Evolutionary conservation across 371 early-diverging fungal genomes (phyloP).

Genomic region (Capillidium rhysosporum): DNA sequence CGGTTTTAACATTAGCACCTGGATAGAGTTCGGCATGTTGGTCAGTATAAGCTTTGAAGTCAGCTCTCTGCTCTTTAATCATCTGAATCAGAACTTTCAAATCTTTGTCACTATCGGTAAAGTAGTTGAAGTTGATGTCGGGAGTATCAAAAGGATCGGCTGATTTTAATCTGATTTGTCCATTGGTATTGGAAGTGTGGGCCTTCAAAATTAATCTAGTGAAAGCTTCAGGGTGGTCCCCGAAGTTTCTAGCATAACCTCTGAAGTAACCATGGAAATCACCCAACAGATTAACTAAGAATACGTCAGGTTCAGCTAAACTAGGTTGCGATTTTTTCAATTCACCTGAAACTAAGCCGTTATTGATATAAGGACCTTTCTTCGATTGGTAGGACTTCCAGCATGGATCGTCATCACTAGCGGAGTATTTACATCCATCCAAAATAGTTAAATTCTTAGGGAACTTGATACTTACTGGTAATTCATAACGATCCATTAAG

Average conservation of each 20-base stretch:
- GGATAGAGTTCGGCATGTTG: background rate
- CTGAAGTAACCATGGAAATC: background rate
- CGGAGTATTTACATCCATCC: background rate
- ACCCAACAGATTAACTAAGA: background rate
- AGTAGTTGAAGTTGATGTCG: constrained; percentile 2
- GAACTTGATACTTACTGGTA: background rate
- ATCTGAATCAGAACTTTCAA: background rate
- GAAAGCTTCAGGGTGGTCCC: background rate
- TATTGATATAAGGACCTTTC: background rate
- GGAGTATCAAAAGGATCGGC: background rate
- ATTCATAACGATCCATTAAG: constrained; percentile 3
- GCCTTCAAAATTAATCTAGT: background rate
- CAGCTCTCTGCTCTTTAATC: background rate
- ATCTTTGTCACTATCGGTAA: background rate
- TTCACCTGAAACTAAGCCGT: background rate
- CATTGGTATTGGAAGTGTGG: background rate
- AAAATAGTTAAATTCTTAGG: background rate
- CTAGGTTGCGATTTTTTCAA: background rate
- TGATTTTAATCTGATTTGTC: background rate
- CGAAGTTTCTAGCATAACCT: background rate
- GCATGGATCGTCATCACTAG: background rate
- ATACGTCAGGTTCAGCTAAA: background rate
- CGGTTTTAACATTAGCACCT: background rate
- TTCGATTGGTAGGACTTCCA: background rate
- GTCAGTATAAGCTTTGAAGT: background rate